Base-by-base conservation (phyloP, 169 alveolate species). In the Eimeria tenella region DNA sequence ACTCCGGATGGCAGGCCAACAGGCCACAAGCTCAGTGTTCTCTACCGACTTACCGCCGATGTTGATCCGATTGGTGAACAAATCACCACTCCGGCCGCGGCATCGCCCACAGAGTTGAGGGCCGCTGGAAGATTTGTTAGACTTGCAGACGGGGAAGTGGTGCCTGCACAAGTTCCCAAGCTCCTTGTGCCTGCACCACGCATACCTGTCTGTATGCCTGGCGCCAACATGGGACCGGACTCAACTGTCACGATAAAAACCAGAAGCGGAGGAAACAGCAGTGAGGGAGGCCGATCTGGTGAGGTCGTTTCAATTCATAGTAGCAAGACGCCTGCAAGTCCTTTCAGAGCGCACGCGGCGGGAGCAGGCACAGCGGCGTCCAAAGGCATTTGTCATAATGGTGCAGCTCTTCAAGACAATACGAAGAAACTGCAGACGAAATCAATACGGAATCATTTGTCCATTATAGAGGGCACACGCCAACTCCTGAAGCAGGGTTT, bases 11-110 rank as follows among this genome's bases (percentile, higher is more conserved):
- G 95, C 42, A 73, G 87, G 65, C 92, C 95, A 10, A 91, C 95
- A 50, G 95, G 95, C 3, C 92, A 91, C 92, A 91, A 91, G 62
- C 73, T 91, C 70, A 81, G 95, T 42, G 88, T 49, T n/a, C 95
- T 91, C 31, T 91, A 91, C 63, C 60, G 95, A 21, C 92, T 91
- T 11, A 79, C 95, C 19, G 92, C 95, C 23, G 86, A 77, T 49
- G 71, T 74, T 13, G 95, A 91, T 68, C 86, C 79, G 17, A 75
- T 84, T 1, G 83, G 95, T 5, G 77, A 79, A 42, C 92, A 86
- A 53, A 58, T 91, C 25, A 53, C 86, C 17, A 31, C 95, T 15
- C 89, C 92, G 65, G 42, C 62, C 9, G 71, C 95, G 50, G 25
- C 79, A 15, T 11, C 63, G 42, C 25, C 60, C 19, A 62, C 62